Evolutionary conservation across 2,329 filamentous ascomycete genomes (phyloP).

Genomic region (Talaromyces sp.): DNA sequence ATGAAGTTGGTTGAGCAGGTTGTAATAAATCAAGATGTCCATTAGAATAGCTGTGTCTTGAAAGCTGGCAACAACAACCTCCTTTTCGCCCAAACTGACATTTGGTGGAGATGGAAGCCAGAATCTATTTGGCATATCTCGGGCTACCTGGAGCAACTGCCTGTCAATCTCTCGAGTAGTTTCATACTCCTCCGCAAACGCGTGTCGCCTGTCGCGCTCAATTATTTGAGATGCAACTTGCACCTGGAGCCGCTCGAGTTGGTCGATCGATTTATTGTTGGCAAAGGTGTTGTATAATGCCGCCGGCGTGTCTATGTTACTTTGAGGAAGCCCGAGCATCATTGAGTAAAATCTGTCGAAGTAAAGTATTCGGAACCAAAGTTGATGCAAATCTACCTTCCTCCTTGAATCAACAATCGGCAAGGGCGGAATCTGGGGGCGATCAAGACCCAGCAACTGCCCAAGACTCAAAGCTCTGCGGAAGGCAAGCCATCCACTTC

Average conservation of each 20-base stretch:
- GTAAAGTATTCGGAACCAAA: constrained; percentile 43
- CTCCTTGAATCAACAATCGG: neutral
- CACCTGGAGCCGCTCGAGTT: constrained; percentile 49
- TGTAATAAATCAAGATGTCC: constrained; percentile 2
- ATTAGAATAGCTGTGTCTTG: constrained; percentile 1
- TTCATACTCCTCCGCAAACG: neutral
- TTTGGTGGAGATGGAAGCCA: neutral
- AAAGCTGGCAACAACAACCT: neutral
- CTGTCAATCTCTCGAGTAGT: neutral
- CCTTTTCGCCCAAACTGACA: neutral
- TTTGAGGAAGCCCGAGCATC: constrained; percentile 43
- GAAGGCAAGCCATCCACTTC: constrained; percentile 39
- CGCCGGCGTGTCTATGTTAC: constrained; percentile 34
- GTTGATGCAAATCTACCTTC: constrained; percentile 24
- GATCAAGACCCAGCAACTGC: constrained; percentile 46
- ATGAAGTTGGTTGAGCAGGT: constrained; percentile 14
- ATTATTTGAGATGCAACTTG: constrained; percentile 48
- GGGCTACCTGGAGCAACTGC: neutral
- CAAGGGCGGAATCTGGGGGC: constrained; percentile 9
- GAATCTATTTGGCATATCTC: neutral
- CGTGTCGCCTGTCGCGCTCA: constrained; percentile 43
- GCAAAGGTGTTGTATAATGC: constrained; percentile 50
- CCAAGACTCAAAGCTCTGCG: constrained; percentile 43
- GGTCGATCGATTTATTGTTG: constrained; percentile 35
- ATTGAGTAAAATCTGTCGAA: constrained; percentile 42